A percentile compares a stretch with the other conserved stretches of the same genome.
phyloP scores from a whole-genome alignment of 495 filamentous ascomycete genomes.

The Lepraria neglecta region DNA sequence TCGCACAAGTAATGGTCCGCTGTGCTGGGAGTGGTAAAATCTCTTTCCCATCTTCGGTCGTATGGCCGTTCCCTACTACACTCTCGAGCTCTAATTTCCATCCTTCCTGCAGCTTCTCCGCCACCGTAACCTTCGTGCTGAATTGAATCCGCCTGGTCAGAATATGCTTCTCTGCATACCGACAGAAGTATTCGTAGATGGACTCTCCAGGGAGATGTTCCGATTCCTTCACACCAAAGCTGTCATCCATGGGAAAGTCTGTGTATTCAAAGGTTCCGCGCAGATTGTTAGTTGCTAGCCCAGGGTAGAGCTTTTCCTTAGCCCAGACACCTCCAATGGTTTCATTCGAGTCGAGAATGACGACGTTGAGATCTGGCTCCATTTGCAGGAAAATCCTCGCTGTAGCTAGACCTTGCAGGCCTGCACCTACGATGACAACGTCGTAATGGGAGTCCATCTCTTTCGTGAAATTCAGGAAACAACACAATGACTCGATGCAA shows the following conservation, averaged over 20 bases:
- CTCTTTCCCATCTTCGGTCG: neutral
- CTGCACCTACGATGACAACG: slow-evolving; percentile 31
- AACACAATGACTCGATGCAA: neutral
- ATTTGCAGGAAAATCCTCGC: slow-evolving; percentile 55
- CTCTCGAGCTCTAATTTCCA: slow-evolving; percentile 38
- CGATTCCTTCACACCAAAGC: slow-evolving; percentile 52
- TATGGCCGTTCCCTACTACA: slow-evolving; percentile 3
- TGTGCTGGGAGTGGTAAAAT: neutral
- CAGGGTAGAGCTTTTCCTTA: slow-evolving; percentile 56
- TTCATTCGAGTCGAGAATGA: slow-evolving; percentile 48
- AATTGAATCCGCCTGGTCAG: slow-evolving; percentile 51
- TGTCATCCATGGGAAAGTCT: slow-evolving; percentile 64
- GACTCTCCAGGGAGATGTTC: slow-evolving; percentile 64
- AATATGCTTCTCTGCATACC: slow-evolving; percentile 54
- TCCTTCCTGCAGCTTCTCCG: slow-evolving; percentile 40
- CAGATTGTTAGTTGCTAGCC: slow-evolving; percentile 59
- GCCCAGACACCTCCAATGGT: slow-evolving; percentile 70
- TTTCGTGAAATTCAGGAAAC: neutral
- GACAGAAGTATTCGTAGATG: slow-evolving; percentile 59
- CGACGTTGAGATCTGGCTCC: slow-evolving; percentile 43
- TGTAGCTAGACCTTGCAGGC: slow-evolving; percentile 54
- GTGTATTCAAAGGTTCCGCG: slow-evolving; percentile 62
- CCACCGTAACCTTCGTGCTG: slow-evolving; percentile 45
- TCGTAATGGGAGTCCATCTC: slow-evolving; percentile 5
- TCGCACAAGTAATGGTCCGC: slow-evolving; percentile 41